These are phyloP conservation scores for Pyrrhoderma lamaoense DNA, from an alignment of 1,284 basidiomycete genomes.

Conservation along the genomic window DNA sequence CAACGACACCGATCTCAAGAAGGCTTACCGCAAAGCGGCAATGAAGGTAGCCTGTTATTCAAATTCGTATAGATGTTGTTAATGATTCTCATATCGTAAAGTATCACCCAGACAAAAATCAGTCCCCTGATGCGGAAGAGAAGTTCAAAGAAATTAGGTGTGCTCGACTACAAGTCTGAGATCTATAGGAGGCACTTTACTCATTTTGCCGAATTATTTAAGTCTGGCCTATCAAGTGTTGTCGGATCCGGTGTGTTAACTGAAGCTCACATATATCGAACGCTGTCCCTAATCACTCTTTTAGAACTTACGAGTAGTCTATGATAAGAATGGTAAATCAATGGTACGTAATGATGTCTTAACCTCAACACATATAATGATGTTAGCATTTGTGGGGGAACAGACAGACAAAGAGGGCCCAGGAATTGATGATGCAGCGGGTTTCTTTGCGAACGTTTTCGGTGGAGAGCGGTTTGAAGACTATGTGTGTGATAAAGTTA, in stretches of 20 bases:
- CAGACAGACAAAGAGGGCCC: slow-evolving; percentile 67
- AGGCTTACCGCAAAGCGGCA: slow-evolving; percentile 91
- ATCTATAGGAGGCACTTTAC: neutral
- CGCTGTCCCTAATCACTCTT: neutral
- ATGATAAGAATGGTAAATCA: slow-evolving; percentile 92
- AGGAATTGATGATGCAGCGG: slow-evolving; percentile 79
- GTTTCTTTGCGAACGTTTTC: slow-evolving; percentile 89
- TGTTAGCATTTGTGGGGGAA: neutral
- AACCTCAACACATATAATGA: neutral
- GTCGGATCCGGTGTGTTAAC: slow-evolving; percentile 52
- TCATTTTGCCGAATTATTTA: slow-evolving; percentile 3
- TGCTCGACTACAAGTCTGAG: slow-evolving; percentile 25
- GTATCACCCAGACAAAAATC: slow-evolving; percentile 95
- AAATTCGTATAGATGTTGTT: slow-evolving; percentile 2
- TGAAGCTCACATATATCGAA: neutral
- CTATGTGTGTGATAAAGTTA: slow-evolving; percentile 51
- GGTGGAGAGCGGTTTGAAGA: slow-evolving; percentile 83
- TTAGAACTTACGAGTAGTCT: slow-evolving; percentile 82
- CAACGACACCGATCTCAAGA: slow-evolving; percentile 79
- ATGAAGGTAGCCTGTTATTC: slow-evolving; percentile 64
- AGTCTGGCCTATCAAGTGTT: slow-evolving; percentile 91
- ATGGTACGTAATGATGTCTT: slow-evolving; percentile 45
- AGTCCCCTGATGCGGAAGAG: slow-evolving; percentile 78
- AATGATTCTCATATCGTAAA: slow-evolving; percentile 27
- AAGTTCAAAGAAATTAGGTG: slow-evolving; percentile 93